These are phyloP conservation scores for Naganishia sp. DNA, from an alignment of 1,284 basidiomycete species.

Conservation along the genomic window DNA sequence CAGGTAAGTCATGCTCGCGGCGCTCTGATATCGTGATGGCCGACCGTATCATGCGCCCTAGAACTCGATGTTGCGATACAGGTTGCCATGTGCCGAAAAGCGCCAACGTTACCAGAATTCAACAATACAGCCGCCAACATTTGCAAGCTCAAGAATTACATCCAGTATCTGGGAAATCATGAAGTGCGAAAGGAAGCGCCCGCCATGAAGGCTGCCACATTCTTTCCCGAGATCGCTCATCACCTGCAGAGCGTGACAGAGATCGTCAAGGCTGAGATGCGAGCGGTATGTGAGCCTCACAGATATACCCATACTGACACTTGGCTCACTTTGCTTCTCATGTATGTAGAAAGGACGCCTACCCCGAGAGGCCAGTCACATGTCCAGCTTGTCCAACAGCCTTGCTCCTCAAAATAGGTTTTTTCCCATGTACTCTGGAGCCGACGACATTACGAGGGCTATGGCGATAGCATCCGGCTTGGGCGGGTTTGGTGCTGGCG, in stretches of 20 bases:
- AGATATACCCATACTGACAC: background rate
- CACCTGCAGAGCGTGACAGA: background rate
- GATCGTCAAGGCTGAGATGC: conserved; percentile 1
- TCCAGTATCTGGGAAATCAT: conserved; percentile 9
- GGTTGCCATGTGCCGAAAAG: conserved; percentile 21
- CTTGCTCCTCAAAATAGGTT: conserved; percentile 14
- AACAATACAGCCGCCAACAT: background rate
- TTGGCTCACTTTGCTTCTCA: background rate
- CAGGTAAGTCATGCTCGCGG: background rate
- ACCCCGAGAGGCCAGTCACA: conserved; percentile 10
- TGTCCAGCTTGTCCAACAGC: conserved; percentile 17
- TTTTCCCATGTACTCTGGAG: background rate
- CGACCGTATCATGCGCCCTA: background rate
- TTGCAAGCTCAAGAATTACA: conserved; percentile 2
- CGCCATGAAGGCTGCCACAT: background rate
- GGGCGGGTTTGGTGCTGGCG: background rate
- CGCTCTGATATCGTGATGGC: background rate
- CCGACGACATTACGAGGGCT: background rate
- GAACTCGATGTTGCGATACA: conserved; percentile 20
- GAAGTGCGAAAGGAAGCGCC: background rate
- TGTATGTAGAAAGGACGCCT: conserved; percentile 7
- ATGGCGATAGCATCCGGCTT: background rate
- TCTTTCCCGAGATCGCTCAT: conserved; percentile 3
- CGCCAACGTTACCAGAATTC: conserved; percentile 3
- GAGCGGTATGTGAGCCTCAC: background rate